Base-by-base conservation (phyloP, 768 basidiomycete species). In the Daedaleopsis nitida region DNA sequence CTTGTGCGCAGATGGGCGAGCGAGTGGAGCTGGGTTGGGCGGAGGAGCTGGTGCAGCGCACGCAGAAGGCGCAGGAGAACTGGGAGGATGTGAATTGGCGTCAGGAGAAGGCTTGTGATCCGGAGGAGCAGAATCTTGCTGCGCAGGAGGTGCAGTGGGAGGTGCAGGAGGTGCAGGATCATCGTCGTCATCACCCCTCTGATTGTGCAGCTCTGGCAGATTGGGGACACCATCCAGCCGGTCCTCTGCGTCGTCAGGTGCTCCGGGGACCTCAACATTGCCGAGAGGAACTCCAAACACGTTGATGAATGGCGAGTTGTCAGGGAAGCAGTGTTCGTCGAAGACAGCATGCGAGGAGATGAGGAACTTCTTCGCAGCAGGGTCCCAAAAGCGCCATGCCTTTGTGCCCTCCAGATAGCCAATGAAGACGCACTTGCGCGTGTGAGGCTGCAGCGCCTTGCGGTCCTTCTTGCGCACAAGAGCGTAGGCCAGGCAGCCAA, bases 401-500 rank as follows among this genome's bases (percentile, higher is more conserved):
- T 45, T 49, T 17, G 52, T 47, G 44, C 51, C 60, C 34, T 45
- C 49, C 9, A 45, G 19, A 45, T 52, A 59, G 42, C 42, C 39
- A 32, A 55, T 69, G 39, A 78, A 75, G 1, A 75, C 57, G 56
- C 79, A 79, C 65, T 77, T 73, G n/a, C n/a, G n/a, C n/a, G n/a
- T 61, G 49, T 72, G 66, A 3, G 63, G 44, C 45, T 61, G 52
- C 47, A 70, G 61, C 1, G 52, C 64, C 42, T 65, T 71, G 13
- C 72, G 55, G 64, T 78, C 72, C 57, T 79, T 71, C 57, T 73
- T 74, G 55, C 70, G 73, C 8, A 77, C 66, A 55, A 69, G 72
- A 32, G 76, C 78, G 69, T 77, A 80, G 17, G 76, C 75, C 44
- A 63, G 64, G 51, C 76, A 79, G 3, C 79, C 77, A 52, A 71